phyloP scores from a whole-genome alignment of 352 stramenopile species.

The Phytophthora cryptogea region DNA sequence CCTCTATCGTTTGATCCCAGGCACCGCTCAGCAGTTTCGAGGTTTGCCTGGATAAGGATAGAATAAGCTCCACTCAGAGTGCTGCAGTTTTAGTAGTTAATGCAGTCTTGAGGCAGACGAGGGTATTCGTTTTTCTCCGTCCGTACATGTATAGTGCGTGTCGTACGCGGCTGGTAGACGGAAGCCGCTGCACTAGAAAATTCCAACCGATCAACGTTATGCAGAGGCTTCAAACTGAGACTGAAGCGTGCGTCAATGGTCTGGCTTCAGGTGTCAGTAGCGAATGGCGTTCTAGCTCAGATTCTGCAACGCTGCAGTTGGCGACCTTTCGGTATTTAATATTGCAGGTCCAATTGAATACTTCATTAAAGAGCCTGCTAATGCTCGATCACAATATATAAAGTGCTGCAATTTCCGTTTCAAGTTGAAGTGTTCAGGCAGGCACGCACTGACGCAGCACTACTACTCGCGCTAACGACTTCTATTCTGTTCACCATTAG shows the following conservation, averaged over 20 bases:
- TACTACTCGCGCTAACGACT: slow-evolving; percentile 11
- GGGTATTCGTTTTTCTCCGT: slow-evolving; percentile 1
- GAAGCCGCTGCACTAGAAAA: slow-evolving; percentile 11
- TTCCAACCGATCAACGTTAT: slow-evolving; percentile 2
- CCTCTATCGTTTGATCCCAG: neutral
- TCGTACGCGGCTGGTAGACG: slow-evolving; percentile 5
- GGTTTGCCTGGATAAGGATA: neutral
- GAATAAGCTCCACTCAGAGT: no score
- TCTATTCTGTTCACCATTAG: slow-evolving; percentile 3
- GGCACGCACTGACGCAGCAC: slow-evolving; percentile 11
- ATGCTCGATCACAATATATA: neutral
- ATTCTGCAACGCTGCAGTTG: neutral
- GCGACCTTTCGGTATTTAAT: slow-evolving; percentile 24
- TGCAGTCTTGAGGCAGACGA: neutral
- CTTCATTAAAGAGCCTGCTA: neutral
- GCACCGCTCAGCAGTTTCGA: neutral
- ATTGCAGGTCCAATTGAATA: neutral
- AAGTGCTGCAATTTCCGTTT: slow-evolving; percentile 13
- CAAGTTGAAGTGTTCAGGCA: slow-evolving; percentile 9
- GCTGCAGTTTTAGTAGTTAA: no score
- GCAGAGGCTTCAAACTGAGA: neutral
- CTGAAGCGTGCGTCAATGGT: slow-evolving; percentile 1
- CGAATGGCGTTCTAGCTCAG: no score
- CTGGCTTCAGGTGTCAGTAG: slow-evolving; percentile 10
- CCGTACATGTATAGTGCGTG: slow-evolving; percentile 1